These are phyloP conservation scores for Ramichloridium luteum DNA, from an alignment of 2,329 filamentous ascomycete species.

Conservation along the genomic window DNA sequence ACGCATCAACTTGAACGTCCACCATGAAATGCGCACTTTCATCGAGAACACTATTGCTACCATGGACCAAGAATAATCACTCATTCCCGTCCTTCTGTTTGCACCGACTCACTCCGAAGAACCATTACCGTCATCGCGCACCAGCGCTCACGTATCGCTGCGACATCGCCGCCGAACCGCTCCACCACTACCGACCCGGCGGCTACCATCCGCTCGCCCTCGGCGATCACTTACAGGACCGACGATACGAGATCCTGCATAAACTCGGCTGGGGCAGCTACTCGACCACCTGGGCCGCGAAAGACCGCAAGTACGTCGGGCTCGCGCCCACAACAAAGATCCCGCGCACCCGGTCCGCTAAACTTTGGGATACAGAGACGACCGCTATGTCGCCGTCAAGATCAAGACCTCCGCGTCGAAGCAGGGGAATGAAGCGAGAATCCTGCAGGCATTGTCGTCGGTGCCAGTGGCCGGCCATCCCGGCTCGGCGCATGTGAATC, in stretches of 20 bases:
- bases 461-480: conserved; percentile 8
- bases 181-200: conserved; percentile 13
- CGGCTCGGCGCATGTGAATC: conserved; percentile 22
- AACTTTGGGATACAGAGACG: no score
- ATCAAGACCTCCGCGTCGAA: conserved; percentile 6
- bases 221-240: conserved; percentile 19
- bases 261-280: conserved; percentile 27
- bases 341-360: no score
- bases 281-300: conserved; percentile 27
- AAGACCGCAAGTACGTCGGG: conserved; percentile 14
- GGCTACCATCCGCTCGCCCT: conserved; percentile 24
- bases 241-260: conserved; percentile 25
- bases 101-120: no score
- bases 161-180: conserved; percentile 12
- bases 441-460: conserved; percentile 9
- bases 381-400: conserved; percentile 17
- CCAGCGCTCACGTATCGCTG: no score
- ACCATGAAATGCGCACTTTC: no score
- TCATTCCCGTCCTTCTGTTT: no score
- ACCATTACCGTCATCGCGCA: no score
- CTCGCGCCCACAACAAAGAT: no score
- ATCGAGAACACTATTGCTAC: no score
- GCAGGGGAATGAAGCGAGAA: conserved; percentile 8
- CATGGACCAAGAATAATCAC: no score
- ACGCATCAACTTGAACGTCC: no score